A percentile compares a stretch with the other conserved stretches of the same genome.
Conservation (phyloP, 495 filamentous ascomycete species). For the Penicillium pancosmium region DNA sequence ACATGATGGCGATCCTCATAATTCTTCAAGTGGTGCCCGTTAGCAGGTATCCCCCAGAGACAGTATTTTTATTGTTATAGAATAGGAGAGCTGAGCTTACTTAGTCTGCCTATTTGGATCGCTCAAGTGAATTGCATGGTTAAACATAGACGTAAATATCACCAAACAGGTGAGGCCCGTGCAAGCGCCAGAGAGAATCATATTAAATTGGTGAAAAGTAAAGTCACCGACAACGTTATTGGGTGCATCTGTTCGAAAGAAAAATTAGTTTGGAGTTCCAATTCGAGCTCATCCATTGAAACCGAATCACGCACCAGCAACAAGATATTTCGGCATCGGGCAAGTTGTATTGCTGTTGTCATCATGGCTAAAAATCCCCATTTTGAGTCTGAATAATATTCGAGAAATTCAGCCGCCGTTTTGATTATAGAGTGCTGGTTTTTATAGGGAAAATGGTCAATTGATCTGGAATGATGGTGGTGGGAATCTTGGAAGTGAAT, state of each 20-base stretch:
- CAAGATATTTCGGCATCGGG: slow-evolving; percentile 12
- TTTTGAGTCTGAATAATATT: background rate
- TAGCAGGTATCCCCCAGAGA: background rate
- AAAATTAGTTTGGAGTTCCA: background rate
- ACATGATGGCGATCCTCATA: slow-evolving; percentile 28
- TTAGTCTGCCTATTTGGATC: slow-evolving; percentile 35
- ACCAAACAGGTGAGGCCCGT: slow-evolving; percentile 22
- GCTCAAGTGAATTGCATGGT: slow-evolving; percentile 32
- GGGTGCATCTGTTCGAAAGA: slow-evolving; percentile 8
- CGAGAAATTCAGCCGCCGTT: background rate
- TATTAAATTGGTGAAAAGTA: slow-evolving; percentile 31
- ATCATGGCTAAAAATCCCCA: background rate
- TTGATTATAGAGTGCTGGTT: background rate
- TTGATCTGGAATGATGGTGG: background rate
- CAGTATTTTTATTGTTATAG: too few species aligned
- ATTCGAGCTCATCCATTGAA: background rate
- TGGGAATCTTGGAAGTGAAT: background rate
- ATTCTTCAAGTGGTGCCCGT: slow-evolving; percentile 17
- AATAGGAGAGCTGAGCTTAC: slow-evolving; percentile 16
- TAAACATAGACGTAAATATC: slow-evolving; percentile 22
- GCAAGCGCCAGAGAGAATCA: slow-evolving; percentile 30
- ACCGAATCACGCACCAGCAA: background rate
- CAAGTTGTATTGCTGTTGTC: slow-evolving; percentile 10
- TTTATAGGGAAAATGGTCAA: background rate
- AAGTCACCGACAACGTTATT: slow-evolving; percentile 19